phyloP scores from a whole-genome alignment of 2,329 filamentous ascomycete species.

The Gremmenia infestans region DNA sequence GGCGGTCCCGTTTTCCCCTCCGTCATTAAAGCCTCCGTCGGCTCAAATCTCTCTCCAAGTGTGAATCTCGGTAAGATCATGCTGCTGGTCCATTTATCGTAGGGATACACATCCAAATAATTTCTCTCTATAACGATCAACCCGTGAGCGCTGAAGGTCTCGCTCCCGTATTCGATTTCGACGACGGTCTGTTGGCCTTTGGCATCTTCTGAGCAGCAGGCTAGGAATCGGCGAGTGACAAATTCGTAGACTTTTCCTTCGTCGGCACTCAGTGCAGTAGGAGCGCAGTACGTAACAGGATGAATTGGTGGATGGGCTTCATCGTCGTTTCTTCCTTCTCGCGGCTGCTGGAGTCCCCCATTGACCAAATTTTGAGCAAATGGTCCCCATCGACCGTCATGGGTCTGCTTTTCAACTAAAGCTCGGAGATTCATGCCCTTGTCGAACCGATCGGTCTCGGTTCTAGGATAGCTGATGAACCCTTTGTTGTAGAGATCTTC shows the following conservation, averaged over 20 bases:
- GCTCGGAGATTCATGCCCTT: slow-evolving; percentile 77
- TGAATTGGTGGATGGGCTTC: slow-evolving; percentile 97
- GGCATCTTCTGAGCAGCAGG: slow-evolving; percentile 93
- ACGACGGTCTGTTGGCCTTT: slow-evolving; percentile 84
- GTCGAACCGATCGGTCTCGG: slow-evolving; percentile 95
- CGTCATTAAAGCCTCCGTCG: slow-evolving; percentile 80
- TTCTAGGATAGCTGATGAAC: slow-evolving; percentile 96
- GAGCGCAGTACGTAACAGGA: slow-evolving; percentile 77
- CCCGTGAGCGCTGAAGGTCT: slow-evolving; percentile 77
- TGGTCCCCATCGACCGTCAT: slow-evolving; percentile 69
- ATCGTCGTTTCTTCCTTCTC: slow-evolving; percentile 83
- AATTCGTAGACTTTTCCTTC: slow-evolving; percentile 88
- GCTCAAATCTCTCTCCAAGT: slow-evolving; percentile 77
- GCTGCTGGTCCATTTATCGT: slow-evolving; percentile 93
- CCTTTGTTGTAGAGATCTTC: slow-evolving; percentile 89
- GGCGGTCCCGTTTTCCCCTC: slow-evolving; percentile 89
- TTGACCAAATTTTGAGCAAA: slow-evolving; percentile 73
- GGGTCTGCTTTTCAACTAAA: slow-evolving; percentile 78
- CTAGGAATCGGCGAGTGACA: slow-evolving; percentile 83
- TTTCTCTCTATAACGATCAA: slow-evolving; percentile 83
- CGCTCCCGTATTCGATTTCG: slow-evolving; percentile 77
- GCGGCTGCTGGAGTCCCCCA: slow-evolving; percentile 75
- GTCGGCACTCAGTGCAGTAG: slow-evolving; percentile 53
- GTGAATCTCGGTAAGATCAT: slow-evolving; percentile 75
- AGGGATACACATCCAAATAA: slow-evolving; percentile 91